These are phyloP conservation scores for Wickerhamomyces strasburgensis DNA, from an alignment of 805 yeast genomes.

Conservation along the genomic window DNA sequence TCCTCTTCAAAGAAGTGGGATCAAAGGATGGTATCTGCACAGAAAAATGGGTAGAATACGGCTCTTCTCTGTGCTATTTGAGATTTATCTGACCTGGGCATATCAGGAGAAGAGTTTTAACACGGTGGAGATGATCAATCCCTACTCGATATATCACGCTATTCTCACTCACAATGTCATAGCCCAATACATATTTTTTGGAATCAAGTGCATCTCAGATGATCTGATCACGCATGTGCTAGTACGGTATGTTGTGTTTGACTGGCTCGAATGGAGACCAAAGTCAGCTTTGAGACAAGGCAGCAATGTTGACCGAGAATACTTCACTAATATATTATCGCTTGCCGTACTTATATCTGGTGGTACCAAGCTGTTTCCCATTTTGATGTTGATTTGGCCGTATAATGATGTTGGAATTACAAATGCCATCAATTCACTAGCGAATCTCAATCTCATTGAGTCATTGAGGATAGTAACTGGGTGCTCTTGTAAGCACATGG, in stretches of 20 bases:
- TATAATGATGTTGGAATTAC: slow-evolving; percentile 76
- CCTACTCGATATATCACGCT: slow-evolving; percentile 27
- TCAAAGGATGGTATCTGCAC: slow-evolving; percentile 1
- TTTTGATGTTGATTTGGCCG: slow-evolving; percentile 94
- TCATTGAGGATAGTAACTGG: slow-evolving; percentile 45
- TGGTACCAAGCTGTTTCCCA: slow-evolving; percentile 79
- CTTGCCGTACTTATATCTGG: slow-evolving; percentile 72
- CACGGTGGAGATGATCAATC: slow-evolving; percentile 14
- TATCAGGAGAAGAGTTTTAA: slow-evolving; percentile 61
- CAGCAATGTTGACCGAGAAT: slow-evolving; percentile 7
- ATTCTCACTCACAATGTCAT: slow-evolving; percentile 33
- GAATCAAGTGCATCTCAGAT: slow-evolving; percentile 46
- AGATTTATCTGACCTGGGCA: slow-evolving; percentile 91
- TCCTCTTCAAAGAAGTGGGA: not conserved
- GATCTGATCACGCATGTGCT: slow-evolving; percentile 36
- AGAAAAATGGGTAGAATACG: slow-evolving; percentile 41
- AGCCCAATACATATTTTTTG: slow-evolving; percentile 53
- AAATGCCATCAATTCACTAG: slow-evolving; percentile 47
- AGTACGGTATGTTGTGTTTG: slow-evolving; percentile 28
- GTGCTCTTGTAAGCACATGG: slow-evolving; percentile 14
- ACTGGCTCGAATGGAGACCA: slow-evolving; percentile 27
- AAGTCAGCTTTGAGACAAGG: slow-evolving; percentile 7
- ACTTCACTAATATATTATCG: slow-evolving; percentile 43
- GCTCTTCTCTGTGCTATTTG: slow-evolving; percentile 67
- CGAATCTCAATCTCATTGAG: slow-evolving; percentile 60